Percentiles rank a stretch among this genome's conserved stretches.
phyloP scores from a whole-genome alignment of 495 filamentous ascomycete species.

The Hyaloscypha hepaticicola region DNA sequence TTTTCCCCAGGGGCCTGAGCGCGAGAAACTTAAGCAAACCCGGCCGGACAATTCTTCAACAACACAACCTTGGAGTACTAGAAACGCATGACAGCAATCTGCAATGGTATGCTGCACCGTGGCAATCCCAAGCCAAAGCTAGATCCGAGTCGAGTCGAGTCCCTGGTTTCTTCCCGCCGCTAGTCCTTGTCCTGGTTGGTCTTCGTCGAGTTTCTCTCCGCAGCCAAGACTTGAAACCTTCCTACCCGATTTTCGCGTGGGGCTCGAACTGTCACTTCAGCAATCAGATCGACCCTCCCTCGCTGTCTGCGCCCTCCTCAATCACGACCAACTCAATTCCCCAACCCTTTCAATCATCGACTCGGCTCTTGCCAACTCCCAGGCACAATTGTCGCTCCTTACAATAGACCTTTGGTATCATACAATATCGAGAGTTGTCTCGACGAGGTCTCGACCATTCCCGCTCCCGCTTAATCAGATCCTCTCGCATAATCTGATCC shows the following conservation, averaged over 20 bases:
- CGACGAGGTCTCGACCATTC: background rate
- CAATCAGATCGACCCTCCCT: background rate
- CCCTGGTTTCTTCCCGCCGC: background rate
- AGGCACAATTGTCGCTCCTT: background rate
- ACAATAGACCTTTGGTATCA: background rate
- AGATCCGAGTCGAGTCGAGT: background rate
- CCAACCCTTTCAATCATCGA: background rate
- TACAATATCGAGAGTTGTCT: background rate
- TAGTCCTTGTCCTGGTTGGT: background rate
- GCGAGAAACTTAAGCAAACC: background rate
- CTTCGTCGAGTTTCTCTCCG: background rate
- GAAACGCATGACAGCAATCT: background rate
- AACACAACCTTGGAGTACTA: background rate
- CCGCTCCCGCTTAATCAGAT: conserved; percentile 19
- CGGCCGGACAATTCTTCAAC: background rate
- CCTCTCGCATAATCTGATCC: conserved; percentile 22
- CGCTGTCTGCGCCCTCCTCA: background rate
- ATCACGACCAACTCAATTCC: background rate
- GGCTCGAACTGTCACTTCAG: background rate
- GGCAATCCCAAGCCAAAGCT: background rate
- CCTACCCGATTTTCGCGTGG: background rate
- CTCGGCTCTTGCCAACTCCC: background rate
- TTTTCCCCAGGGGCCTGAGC: background rate
- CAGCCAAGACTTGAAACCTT: background rate
- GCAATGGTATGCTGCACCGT: background rate